Evolutionary conservation across 83 land plant genomes (phyloP).

Genomic region (Diphasiastrum complanatum): DNA sequence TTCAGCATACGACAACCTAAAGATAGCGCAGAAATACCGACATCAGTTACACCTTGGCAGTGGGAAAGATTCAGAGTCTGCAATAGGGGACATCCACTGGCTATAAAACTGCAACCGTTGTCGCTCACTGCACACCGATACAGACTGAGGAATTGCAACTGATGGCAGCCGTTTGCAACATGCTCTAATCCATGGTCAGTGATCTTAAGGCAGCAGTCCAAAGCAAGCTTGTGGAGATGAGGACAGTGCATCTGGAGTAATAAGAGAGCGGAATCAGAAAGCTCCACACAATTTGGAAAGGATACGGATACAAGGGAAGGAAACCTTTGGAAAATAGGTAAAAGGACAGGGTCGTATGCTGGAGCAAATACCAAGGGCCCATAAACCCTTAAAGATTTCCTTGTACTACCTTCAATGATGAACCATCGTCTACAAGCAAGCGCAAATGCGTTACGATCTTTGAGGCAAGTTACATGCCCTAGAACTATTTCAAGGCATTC

Average conservation of each 20-base stretch:
- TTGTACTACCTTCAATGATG: constrained; percentile 21
- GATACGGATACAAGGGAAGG: constrained; percentile 32
- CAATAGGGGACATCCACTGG: constrained; percentile 27
- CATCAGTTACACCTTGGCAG: constrained; percentile 36
- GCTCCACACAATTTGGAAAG: constrained; percentile 36
- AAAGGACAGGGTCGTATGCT: not conserved
- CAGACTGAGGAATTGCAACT: constrained; percentile 34
- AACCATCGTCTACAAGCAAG: constrained; percentile 38
- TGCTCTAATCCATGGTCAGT: constrained; percentile 35
- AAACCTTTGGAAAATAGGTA: constrained; percentile 21
- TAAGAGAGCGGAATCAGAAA: constrained; percentile 40
- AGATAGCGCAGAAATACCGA: constrained; percentile 33
- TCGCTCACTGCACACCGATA: constrained; percentile 44
- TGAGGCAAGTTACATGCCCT: constrained; percentile 1
- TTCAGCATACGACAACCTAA: constrained; percentile 26
- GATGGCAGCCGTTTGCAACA: constrained; percentile 26
- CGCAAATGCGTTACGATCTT: constrained; percentile 35
- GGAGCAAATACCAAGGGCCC: constrained; percentile 5
- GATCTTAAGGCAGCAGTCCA: constrained; percentile 50
- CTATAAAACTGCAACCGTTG: constrained; percentile 27
- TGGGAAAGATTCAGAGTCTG: constrained; percentile 39
- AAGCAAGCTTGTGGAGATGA: constrained; percentile 20
- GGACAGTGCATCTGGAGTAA: constrained; percentile 26
- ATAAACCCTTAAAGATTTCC: constrained; percentile 9
- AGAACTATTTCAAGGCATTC: constrained; percentile 32